These are phyloP conservation scores for Vitrella brassicaformis DNA, from an alignment of 73 alveolate genomes.

Conservation along the genomic window DNA sequence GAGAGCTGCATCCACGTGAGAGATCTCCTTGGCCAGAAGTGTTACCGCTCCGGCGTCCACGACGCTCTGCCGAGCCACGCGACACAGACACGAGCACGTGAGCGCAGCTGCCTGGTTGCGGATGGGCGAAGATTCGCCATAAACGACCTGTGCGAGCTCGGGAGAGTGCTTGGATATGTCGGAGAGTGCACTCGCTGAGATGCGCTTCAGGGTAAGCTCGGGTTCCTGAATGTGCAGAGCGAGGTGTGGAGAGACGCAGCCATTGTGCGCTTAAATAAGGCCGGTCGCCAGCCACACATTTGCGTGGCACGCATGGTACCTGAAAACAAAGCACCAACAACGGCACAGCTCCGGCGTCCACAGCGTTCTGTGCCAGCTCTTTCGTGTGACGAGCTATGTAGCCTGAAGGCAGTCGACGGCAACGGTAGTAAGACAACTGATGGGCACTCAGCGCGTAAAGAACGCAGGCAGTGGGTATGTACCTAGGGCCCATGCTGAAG, in stretches of 20 bases:
- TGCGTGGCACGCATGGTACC: constrained; percentile 87
- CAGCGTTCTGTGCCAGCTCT: constrained; percentile 54
- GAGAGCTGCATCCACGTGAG: constrained; percentile 79
- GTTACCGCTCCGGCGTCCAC: constrained; percentile 56
- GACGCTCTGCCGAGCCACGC: constrained; percentile 9
- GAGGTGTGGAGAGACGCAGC: no score
- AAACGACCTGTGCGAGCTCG: constrained; percentile 95
- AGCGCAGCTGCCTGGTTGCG: no score
- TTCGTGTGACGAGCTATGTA: constrained; percentile 63
- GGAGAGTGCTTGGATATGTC: constrained; percentile 97
- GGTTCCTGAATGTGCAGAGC: constrained; percentile 97
- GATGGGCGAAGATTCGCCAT: no score
- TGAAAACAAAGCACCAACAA: constrained; percentile 82
- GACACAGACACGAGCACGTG: background rate
- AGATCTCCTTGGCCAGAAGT: constrained; percentile 64
- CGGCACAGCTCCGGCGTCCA: constrained; percentile 92
- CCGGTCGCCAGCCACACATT: constrained; percentile 92
- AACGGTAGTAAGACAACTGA: no score
- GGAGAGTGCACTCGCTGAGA: constrained; percentile 92
- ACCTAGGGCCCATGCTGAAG: constrained; percentile 64
- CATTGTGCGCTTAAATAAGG: no score
- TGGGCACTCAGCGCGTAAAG: no score
- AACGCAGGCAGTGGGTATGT: no score
- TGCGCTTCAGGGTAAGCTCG: constrained; percentile 92
- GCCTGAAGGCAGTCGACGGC: no score